Conservation (phyloP, 2,329 filamentous ascomycete genomes). For the Rutstroemia sp. region DNA sequence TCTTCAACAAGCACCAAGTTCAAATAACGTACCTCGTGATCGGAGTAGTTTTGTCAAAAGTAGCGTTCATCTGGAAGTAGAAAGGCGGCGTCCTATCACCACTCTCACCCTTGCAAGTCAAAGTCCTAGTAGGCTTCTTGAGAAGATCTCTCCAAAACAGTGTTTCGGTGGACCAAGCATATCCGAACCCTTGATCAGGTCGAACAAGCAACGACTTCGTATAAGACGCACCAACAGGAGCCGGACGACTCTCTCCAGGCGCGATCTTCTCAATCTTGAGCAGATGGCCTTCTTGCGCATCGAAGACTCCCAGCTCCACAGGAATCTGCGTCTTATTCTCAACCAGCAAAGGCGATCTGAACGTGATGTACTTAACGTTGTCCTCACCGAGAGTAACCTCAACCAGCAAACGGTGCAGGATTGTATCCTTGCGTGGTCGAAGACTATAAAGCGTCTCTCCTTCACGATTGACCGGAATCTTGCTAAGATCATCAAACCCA, state of each 20-base stretch:
- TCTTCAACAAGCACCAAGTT: background rate
- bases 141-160: constrained; percentile 91
- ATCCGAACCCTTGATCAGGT: constrained; percentile 93
- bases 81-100: constrained; percentile 74
- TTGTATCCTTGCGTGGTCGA: constrained; percentile 75
- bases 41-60: constrained; percentile 76
- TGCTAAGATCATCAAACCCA: constrained; percentile 84
- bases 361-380: constrained; percentile 96
- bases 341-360: constrained; percentile 82
- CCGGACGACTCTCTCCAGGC: constrained; percentile 81
- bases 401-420: constrained; percentile 84
- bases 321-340: constrained; percentile 98
- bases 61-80: constrained; percentile 92
- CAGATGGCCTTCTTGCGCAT: constrained; percentile 76
- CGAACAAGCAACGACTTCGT: constrained; percentile 82
- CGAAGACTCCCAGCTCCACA: constrained; percentile 86
- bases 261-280: constrained; percentile 97
- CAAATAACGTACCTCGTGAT: constrained; percentile 53
- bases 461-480: constrained; percentile 86
- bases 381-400: constrained; percentile 87
- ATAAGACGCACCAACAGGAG: constrained; percentile 86
- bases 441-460: constrained; percentile 87
- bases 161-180: constrained; percentile 84
- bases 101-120: constrained; percentile 81
- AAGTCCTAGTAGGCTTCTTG: constrained; percentile 73